Conservation (phyloP, 768 basidiomycete species). For the Kwoniella europaea region DNA sequence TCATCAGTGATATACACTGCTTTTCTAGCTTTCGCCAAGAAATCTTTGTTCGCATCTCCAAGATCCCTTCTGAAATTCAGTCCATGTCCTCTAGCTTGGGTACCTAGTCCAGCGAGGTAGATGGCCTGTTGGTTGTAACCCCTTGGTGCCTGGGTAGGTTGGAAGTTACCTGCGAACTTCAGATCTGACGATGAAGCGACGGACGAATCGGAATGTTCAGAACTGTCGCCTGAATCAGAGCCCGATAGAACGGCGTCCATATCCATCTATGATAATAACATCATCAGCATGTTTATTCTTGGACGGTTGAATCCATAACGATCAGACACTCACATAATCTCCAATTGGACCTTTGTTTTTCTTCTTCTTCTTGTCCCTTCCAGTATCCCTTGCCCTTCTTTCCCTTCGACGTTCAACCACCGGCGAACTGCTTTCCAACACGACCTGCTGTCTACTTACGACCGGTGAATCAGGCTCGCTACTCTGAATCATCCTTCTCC, state of each 20-base stretch:
- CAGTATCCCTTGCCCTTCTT: background rate
- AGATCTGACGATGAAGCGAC: slow-evolving; percentile 45
- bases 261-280: slow-evolving; percentile 29
- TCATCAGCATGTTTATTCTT: too few species aligned
- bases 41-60: slow-evolving; percentile 26
- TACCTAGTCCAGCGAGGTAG: slow-evolving; percentile 53
- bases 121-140: slow-evolving; percentile 57
- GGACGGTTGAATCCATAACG: too few species aligned
- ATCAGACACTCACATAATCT: slow-evolving; percentile 19
- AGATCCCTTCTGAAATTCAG: slow-evolving; percentile 35
- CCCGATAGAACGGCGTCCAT: slow-evolving; percentile 50
- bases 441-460: slow-evolving; percentile 12
- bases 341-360: slow-evolving; percentile 10
- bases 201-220: slow-evolving; percentile 38
- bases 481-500: slow-evolving; percentile 1
- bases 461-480: slow-evolving; percentile 26
- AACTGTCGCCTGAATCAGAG: slow-evolving; percentile 36
- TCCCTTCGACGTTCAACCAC: slow-evolving; percentile 9
- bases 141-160: slow-evolving; percentile 56
- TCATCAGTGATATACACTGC: slow-evolving; percentile 50
- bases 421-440: slow-evolving; percentile 18
- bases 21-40: slow-evolving; percentile 50
- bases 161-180: slow-evolving; percentile 55
- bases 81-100: slow-evolving; percentile 44
- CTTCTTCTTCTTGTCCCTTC: background rate